Evolutionary conservation across 139 green algal species (phyloP).

Genomic region (Choricystis sp.): DNA sequence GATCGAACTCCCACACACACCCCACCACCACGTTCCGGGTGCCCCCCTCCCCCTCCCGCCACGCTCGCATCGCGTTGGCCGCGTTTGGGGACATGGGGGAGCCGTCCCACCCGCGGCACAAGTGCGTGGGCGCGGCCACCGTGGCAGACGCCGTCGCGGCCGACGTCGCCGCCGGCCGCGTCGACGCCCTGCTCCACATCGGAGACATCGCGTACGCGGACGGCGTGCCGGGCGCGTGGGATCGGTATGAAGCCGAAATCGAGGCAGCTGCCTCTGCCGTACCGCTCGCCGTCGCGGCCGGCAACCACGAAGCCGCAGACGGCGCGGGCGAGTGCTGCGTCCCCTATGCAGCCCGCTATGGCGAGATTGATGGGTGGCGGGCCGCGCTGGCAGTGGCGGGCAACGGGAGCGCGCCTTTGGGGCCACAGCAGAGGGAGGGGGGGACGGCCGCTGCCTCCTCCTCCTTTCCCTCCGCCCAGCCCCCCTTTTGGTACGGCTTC

Average conservation of each 20-base stretch:
- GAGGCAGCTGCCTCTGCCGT: constrained; percentile 30
- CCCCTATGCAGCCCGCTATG: constrained; percentile 46
- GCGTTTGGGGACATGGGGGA: constrained; percentile 63
- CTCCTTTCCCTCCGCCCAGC: not conserved
- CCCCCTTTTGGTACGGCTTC: constrained; percentile 76
- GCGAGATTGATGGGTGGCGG: constrained; percentile 38
- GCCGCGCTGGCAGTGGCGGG: no score
- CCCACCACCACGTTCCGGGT: constrained; percentile 16
- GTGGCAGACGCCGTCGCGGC: not conserved
- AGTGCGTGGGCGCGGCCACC: constrained; percentile 7
- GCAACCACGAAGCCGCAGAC: constrained; percentile 60
- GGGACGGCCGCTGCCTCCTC: constrained; percentile 22
- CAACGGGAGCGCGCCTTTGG: no score
- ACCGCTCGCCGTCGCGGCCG: constrained; percentile 58
- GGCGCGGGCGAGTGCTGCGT: constrained; percentile 23
- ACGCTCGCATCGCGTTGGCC: constrained; percentile 35
- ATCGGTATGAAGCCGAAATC: constrained; percentile 54
- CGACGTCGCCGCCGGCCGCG: constrained; percentile 11
- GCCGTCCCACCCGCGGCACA: constrained; percentile 13
- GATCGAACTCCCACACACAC: no score
- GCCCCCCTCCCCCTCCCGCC: constrained; percentile 2
- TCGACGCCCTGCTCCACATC: constrained; percentile 42
- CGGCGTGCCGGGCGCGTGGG: constrained; percentile 40
- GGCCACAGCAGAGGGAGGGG: no score
- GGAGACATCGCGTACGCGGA: constrained; percentile 50